Base-by-base conservation (phyloP, 441 rosid genomes). In the Adansonia gregorii region DNA sequence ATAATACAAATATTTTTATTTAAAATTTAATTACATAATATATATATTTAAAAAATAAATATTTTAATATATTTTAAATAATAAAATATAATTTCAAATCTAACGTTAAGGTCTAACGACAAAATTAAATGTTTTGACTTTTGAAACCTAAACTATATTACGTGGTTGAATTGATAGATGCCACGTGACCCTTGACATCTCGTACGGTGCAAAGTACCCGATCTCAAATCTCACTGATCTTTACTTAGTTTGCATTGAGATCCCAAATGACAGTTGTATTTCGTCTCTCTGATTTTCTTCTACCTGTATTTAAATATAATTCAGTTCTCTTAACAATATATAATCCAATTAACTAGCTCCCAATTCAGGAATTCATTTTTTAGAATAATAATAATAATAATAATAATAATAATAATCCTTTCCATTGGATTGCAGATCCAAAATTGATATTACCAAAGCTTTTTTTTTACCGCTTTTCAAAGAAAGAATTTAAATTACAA, bases 131-230 rank as follows among this genome's bases (percentile, higher is more conserved):
- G 35, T 27, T 27, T 27, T 27, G 35, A 27, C 35, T 27, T 27
- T 27, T 27, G 35, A 27, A 27, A 27, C 35, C 35, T 27, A 27
- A 27, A 27, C 35, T 27, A 27, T 27, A 27, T 27, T 27, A 59
- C 81, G 79, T 79, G 79, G 80, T 46, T 45, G 55, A 59, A 66
- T 7, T 2, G 15, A 11, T 0, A 51, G 6, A 5, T 19, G 76
- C 78, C 82, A 83, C 79, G 55, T 73, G 27, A 68, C 12, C 1
- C 0, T 12, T 6, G 7, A 39, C 27, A 0, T 24, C 45, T 75
- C 78, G 88, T 87, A 87, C 88, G 87, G 87, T 75, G 27, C 82
- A 19, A 73, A 77, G 85, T 82, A 85, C 85, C 83, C 84, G 74
- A 31, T 81, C 81, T 67, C 72, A 12, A 73, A 31, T 81, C 81